Percentiles rank a stretch among this genome's conserved stretches.
phyloP scores from a whole-genome alignment of 2,329 filamentous ascomycete species.

The Fonsecaea multimorphosa region DNA sequence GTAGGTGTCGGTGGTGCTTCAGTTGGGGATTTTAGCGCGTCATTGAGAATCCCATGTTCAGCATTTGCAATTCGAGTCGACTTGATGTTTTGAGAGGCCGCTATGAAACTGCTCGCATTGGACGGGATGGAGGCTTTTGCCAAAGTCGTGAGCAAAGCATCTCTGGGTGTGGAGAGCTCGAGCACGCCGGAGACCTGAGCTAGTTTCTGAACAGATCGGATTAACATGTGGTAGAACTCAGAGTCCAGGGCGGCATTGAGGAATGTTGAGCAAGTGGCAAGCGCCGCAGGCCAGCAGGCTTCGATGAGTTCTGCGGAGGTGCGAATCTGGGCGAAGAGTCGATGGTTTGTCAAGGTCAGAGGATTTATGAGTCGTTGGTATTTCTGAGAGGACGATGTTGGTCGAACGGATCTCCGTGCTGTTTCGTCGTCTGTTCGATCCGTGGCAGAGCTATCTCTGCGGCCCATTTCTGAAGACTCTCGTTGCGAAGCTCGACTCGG shows the following conservation, averaged over 20 bases:
- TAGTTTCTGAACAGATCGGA: slow-evolving; percentile 92
- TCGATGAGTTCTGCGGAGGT: slow-evolving; percentile 83
- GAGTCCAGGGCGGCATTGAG: slow-evolving; percentile 89
- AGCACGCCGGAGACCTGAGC: slow-evolving; percentile 92
- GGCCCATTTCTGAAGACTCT: slow-evolving; percentile 30
- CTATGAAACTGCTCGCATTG: slow-evolving; percentile 55
- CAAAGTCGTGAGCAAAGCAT: slow-evolving; percentile 92
- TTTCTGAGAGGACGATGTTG: slow-evolving; percentile 49
- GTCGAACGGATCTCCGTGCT: slow-evolving; percentile 16
- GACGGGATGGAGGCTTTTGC: slow-evolving; percentile 92
- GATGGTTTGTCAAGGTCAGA: slow-evolving; percentile 73
- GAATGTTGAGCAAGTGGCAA: slow-evolving; percentile 95
- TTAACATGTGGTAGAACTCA: slow-evolving; percentile 90
- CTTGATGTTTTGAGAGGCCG: slow-evolving; percentile 27
- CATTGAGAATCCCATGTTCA: slow-evolving; percentile 19
- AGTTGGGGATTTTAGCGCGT: slow-evolving; percentile 24
- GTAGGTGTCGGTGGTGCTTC: slow-evolving; percentile 33
- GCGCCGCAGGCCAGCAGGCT: slow-evolving; percentile 91
- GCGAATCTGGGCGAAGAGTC: slow-evolving; percentile 72
- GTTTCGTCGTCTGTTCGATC: slow-evolving; percentile 30
- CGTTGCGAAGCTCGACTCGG: slow-evolving; percentile 61
- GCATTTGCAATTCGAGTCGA: slow-evolving; percentile 3
- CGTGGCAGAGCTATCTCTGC: slow-evolving; percentile 38
- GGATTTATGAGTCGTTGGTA: slow-evolving; percentile 85
- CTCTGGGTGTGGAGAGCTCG: slow-evolving; percentile 81